phyloP scores from a whole-genome alignment of 495 filamentous ascomycete genomes.

The Physcia stellaris region DNA sequence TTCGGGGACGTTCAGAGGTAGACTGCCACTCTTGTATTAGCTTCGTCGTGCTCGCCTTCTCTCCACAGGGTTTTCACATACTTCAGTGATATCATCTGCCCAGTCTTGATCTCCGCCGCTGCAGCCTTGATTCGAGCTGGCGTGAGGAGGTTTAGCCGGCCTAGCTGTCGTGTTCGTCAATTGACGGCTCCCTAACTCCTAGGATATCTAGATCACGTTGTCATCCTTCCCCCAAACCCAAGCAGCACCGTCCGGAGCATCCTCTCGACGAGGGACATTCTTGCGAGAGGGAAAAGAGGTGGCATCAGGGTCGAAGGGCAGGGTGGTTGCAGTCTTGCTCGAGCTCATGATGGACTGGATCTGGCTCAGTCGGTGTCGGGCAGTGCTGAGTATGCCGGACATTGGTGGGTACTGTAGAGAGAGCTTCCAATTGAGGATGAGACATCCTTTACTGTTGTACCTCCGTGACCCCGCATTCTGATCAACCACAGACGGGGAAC shows the following conservation, averaged over 20 bases:
- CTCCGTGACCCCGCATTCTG: no score
- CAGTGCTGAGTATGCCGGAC: no score
- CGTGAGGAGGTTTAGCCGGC: constrained; percentile 45
- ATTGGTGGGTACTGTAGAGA: no score
- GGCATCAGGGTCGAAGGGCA: constrained; percentile 42
- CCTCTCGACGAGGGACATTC: constrained; percentile 33
- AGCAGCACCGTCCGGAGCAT: constrained; percentile 32
- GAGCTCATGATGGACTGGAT: constrained; percentile 28
- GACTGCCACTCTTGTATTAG: constrained; percentile 23
- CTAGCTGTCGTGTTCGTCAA: constrained; percentile 20
- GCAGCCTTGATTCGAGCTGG: constrained; percentile 36
- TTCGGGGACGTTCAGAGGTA: constrained; percentile 39
- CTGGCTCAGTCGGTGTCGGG: constrained; percentile 21
- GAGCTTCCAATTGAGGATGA: no score
- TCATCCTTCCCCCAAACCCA: constrained; percentile 56
- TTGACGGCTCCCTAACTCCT: no score
- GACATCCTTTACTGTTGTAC: no score
- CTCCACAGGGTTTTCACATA: no score
- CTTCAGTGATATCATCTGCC: constrained; percentile 36
- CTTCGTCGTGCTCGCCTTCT: no score
- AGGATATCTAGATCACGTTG: constrained; percentile 20
- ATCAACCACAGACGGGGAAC: no score
- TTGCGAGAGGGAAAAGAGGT: constrained; percentile 37
- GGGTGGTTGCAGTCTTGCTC: constrained; percentile 26
- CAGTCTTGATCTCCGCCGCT: constrained; percentile 38